Conservation (phyloP, 768 basidiomycete genomes). For the Mycena floridula region DNA sequence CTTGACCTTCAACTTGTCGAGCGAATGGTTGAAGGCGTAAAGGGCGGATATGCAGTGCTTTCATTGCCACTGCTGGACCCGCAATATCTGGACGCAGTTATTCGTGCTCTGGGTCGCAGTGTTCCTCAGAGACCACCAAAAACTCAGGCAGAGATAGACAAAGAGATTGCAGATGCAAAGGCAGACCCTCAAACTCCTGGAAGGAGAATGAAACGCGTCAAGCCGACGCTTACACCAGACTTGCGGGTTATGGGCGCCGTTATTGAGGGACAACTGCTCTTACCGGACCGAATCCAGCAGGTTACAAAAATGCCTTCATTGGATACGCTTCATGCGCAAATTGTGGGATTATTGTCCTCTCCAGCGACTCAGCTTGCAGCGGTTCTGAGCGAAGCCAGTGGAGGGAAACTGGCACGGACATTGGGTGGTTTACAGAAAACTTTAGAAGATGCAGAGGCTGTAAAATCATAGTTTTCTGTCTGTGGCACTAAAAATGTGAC, state of each 20-base stretch:
- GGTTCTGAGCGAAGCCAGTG: conserved; percentile 60
- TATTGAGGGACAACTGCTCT: conserved; percentile 69
- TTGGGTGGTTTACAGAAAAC: conserved; percentile 69
- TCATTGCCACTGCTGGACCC: conserved; percentile 64
- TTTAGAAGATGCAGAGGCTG: conserved; percentile 44
- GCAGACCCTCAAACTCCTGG: conserved; percentile 68
- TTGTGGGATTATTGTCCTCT: conserved; percentile 77
- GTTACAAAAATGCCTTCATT: conserved; percentile 74
- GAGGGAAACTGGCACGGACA: conserved; percentile 66
- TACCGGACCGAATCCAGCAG: conserved; percentile 48
- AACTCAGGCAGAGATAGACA: conserved; percentile 44
- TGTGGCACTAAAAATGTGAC: too few relatives aligned
- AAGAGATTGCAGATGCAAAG: conserved; percentile 44
- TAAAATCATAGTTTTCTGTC: too few relatives aligned
- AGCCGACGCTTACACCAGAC: conserved; percentile 53
- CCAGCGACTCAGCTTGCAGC: conserved; percentile 71
- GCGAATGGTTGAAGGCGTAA: conserved; percentile 48
- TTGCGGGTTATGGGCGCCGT: conserved; percentile 73
- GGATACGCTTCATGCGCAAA: conserved; percentile 71
- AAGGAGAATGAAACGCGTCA: conserved; percentile 54
- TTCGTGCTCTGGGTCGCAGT: conserved; percentile 59
- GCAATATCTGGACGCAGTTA: conserved; percentile 60
- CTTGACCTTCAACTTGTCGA: conserved; percentile 42
- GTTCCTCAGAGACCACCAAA: conserved; percentile 55
- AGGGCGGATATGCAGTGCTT: conserved; percentile 62